Percentiles rank a stretch among this genome's conserved stretches.
phyloP scores from a whole-genome alignment of 1,284 basidiomycete species.

The Coriolopsis trogii region DNA sequence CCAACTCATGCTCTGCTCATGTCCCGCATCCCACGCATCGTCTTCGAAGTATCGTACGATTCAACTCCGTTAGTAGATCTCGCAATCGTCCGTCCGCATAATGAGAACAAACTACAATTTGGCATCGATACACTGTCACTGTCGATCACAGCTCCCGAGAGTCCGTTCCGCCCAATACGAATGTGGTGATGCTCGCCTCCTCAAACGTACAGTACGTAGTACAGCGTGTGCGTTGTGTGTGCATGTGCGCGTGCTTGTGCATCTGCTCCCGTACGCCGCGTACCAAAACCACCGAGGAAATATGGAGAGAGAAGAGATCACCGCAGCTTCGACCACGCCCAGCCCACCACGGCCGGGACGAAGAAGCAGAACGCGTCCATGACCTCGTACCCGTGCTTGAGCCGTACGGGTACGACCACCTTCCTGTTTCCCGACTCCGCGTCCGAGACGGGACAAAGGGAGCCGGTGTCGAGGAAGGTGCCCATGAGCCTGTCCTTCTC shows the following conservation, averaged over 20 bases:
- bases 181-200: no score
- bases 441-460: conserved; percentile 37
- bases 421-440: conserved; percentile 17
- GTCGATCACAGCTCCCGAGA: no score
- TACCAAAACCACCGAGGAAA: no score
- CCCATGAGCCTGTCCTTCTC: conserved; percentile 83
- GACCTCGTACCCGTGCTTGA: conserved; percentile 56
- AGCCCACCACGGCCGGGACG: conserved; percentile 57
- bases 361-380: conserved; percentile 74
- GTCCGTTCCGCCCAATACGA: neutral
- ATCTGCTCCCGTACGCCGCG: no score
- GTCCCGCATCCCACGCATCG: neutral
- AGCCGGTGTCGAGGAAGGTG: conserved; percentile 56
- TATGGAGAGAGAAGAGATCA: no score
- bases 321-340: conserved; percentile 49
- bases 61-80: conserved; percentile 1
- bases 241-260: conserved; percentile 1
- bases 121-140: conserved; percentile 1
- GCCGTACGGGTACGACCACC: conserved; percentile 60
- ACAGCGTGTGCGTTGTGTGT: no score
- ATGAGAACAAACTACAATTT: neutral
- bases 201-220: no score
- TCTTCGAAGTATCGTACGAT: conserved; percentile 3
- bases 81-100: conserved; percentile 6
- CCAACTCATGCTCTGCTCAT: neutral